Evolutionary conservation across 257 asterid genomes (phyloP), one percentile per base, ranked within the genome.

Genomic region (Paraleonurus japonicus): DNA sequence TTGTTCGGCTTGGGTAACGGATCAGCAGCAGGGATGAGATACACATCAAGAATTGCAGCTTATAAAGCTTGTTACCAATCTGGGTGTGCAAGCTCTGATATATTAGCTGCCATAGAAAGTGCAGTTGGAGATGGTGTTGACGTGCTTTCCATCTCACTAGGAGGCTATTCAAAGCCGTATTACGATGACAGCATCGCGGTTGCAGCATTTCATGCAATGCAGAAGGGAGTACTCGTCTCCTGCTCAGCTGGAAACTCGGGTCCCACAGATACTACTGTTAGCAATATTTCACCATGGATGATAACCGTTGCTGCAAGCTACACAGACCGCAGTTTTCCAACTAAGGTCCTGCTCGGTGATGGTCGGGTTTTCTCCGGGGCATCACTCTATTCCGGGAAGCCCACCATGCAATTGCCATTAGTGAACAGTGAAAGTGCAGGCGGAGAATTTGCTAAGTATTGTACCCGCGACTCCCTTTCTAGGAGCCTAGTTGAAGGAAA

Each of bases 261-360:
- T 1, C 96, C 98, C 2, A 19, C 11, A 0, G 63, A 15, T 22
- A 83, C 90, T n/a, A 66, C 84, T 0, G 86, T 85, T 2, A 73
- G 81, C 65, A 92, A 89, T 35, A 62, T 54, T 16, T 90, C 98
- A 0, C 98, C 98, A 0, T 92, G 98, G 98, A 74, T 92, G 30
- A 80, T 80, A 68, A 89, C 98, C 0, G 96, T 89, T 53, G 95
- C 86, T 10, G 97, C 97, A 0, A 92, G 95, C 86, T 81, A 80
- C 69, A 80, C 65, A 30, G 92, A 87, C 61, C 83, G 92, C 0
- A 59, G 50, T 26, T 88, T 90, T 47, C 89, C 89, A 2, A 76
- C 89, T 11, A 59, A 10, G 7, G 76, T 87, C 12, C 43, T 65
- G 12, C 86, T 88, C 0, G 96, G 95, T 1, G 67, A 88, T 41